These are phyloP conservation scores for Linaria vulgaris DNA, from an alignment of 257 asterid genomes.

Conservation along the genomic window DNA sequence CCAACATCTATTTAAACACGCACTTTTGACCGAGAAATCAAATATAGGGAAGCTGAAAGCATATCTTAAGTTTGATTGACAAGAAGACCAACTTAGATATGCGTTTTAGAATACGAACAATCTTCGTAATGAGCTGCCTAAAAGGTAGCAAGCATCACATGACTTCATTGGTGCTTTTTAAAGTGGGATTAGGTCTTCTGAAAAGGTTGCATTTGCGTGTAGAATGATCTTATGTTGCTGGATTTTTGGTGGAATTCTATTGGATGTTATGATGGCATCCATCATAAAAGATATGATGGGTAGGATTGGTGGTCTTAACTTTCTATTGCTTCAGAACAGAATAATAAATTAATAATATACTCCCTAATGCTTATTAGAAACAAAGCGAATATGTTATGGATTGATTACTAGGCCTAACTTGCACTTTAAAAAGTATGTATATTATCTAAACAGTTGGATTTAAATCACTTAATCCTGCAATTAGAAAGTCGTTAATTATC, in stretches of 20 bases:
- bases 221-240: conserved; percentile 12
- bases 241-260: neutral
- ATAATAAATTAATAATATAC: too few species aligned
- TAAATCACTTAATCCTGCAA: conserved; percentile 4
- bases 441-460: conserved; percentile 1
- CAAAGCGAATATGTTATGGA: conserved; percentile 15
- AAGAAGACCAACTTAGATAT: neutral
- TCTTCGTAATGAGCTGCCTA: conserved; percentile 13
- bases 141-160: conserved; percentile 22
- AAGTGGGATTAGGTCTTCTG: conserved; percentile 19
- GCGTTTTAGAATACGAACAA: neutral
- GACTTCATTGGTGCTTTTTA: conserved; percentile 23
- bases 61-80: conserved; percentile 19
- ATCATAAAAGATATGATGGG: conserved; percentile 24
- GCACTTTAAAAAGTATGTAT: conserved; percentile 19
- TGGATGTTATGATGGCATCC: conserved; percentile 13
- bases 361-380: conserved; percentile 1
- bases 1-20: conserved; percentile 16
- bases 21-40: conserved; percentile 33
- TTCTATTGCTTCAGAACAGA: too few species aligned
- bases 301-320: conserved; percentile 21
- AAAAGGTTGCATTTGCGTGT: conserved; percentile 10
- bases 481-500: neutral
- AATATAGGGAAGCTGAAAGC: conserved; percentile 11
- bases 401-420: conserved; percentile 20